These are phyloP conservation scores for Yamagishiella unicocca DNA, from an alignment of 139 green algal genomes.

Conservation along the genomic window DNA sequence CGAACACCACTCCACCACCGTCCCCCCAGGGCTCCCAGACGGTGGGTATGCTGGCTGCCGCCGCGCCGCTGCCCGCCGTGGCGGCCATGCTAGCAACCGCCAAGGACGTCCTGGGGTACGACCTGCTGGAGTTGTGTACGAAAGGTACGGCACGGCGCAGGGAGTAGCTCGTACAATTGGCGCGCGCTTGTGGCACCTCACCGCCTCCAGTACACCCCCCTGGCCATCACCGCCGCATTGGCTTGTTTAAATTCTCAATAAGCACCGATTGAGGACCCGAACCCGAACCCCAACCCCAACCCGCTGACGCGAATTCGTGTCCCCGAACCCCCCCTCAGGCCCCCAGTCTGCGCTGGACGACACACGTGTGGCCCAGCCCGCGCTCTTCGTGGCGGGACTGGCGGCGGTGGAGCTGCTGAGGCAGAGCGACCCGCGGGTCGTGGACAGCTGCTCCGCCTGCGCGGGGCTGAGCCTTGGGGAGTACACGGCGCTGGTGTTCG, in stretches of 20 bases:
- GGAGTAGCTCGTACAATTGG: too few species aligned
- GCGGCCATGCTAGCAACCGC: slow-evolving; percentile 86
- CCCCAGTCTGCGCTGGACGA: slow-evolving; percentile 91
- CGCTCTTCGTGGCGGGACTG: slow-evolving; percentile 91
- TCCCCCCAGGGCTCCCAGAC: slow-evolving; percentile 70
- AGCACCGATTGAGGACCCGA: too few species aligned
- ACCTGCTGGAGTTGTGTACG: slow-evolving; percentile 83
- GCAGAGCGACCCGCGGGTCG: slow-evolving; percentile 50
- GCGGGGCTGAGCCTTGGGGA: slow-evolving; percentile 93
- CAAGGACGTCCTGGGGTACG: slow-evolving; percentile 87
- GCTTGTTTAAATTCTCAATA: too few species aligned
- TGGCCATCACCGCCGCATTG: too few species aligned
- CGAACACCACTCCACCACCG: neutral
- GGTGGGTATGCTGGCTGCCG: slow-evolving; percentile 87
- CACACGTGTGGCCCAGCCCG: slow-evolving; percentile 83
- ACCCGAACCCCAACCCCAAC: too few species aligned
- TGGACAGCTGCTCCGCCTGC: slow-evolving; percentile 60
- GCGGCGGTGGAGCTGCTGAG: slow-evolving; percentile 85
- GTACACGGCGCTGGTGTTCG: slow-evolving; percentile 93
- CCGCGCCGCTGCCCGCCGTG: slow-evolving; percentile 76
- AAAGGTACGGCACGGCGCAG: slow-evolving; percentile 10
- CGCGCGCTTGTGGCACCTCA: too few species aligned
- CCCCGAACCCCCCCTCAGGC: slow-evolving; percentile 58
- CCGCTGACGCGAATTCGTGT: too few species aligned
- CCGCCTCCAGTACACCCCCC: too few species aligned